Conservation (phyloP, 73 alveolate species). For the Tetrahymena malaccensis region DNA sequence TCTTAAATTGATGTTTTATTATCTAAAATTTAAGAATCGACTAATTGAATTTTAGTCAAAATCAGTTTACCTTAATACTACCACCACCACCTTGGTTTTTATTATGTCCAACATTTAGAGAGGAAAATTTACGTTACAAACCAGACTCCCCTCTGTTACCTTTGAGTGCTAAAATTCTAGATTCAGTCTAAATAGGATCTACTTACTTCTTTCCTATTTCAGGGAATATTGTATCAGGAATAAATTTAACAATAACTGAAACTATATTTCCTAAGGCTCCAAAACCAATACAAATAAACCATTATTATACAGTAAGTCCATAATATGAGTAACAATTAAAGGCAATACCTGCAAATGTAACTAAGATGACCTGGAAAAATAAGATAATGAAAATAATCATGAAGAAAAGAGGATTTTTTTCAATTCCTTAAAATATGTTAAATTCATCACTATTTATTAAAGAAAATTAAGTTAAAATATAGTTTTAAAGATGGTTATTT, state of each 20-base stretch:
- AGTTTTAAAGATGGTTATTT: slow-evolving; percentile 8
- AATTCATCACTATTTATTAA: slow-evolving; percentile 3
- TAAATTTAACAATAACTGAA: not conserved
- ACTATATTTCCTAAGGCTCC: slow-evolving; percentile 15
- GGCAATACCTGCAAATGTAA: slow-evolving; percentile 34
- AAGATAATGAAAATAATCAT: slow-evolving; percentile 3
- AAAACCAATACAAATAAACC: slow-evolving; percentile 21
- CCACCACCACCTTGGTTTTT: not conserved
- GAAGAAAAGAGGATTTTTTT: slow-evolving; percentile 3
- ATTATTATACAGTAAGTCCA: slow-evolving; percentile 19
- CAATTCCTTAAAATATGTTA: not conserved
- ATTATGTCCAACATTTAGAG: not conserved
- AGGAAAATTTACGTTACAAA: not conserved
- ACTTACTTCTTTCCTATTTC: not conserved
- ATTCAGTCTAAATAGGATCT: not conserved
- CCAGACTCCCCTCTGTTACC: not conserved
- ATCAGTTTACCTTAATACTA: not conserved
- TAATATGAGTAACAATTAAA: slow-evolving; percentile 14
- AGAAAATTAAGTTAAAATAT: not conserved
- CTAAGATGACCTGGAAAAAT: not conserved
- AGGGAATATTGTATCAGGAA: slow-evolving; percentile 7
- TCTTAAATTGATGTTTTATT: too few relatives aligned
- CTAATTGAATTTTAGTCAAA: not conserved
- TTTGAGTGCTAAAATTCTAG: not conserved
- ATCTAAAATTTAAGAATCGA: not conserved